Base-by-base conservation (phyloP, 192 early-diverging fungal species). In the Backusella psychrophila region DNA sequence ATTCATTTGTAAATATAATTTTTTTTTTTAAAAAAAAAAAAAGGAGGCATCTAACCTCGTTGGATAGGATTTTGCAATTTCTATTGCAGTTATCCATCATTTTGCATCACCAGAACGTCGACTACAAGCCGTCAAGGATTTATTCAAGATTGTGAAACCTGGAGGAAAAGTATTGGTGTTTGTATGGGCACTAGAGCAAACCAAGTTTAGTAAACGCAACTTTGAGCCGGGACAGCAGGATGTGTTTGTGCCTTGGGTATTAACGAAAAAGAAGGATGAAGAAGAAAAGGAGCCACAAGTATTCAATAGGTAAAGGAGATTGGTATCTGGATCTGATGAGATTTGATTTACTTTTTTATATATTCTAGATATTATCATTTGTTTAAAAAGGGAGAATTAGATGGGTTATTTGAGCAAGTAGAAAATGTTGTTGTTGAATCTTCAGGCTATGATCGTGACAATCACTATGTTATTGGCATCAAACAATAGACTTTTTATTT, bases 161-260 rank as follows among this genome's bases (percentile, higher is more conserved):
- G 93, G 91, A 5, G 93, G 94, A 6, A 82, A 81, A 31, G 75
- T 94, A 9, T 82, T 99, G 42, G 90, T 97, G 19, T 98, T 96
- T 88, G 97, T 96, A 1, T 99, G 97, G 97, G 97, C 97, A 19
- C 78, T 98, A 82, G 97, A 99, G 79, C 97, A 99, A 83, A 77
- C 76, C 7, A 83, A 91, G 56, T 90, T 89, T 11, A 83, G 75
- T 29, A 90, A 93, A 66, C 89, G 96, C 4, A 91, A 91, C 76
- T 99, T 97, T 82, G 91, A 94, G 21, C 83, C 81, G 41, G 81
- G 81, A 41, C 80, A 87, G 15, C 96, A 99, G 81, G 97, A 99
- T 78, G 93, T 96, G 0, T 91, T 98, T 85, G 96, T 99, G 1
- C 94, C 95, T 4, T 99, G 97, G 97, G 89, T 89, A 15, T 83